Evolutionary conservation across 345 rosid species (phyloP).

Genomic region (Geranium brycei): DNA sequence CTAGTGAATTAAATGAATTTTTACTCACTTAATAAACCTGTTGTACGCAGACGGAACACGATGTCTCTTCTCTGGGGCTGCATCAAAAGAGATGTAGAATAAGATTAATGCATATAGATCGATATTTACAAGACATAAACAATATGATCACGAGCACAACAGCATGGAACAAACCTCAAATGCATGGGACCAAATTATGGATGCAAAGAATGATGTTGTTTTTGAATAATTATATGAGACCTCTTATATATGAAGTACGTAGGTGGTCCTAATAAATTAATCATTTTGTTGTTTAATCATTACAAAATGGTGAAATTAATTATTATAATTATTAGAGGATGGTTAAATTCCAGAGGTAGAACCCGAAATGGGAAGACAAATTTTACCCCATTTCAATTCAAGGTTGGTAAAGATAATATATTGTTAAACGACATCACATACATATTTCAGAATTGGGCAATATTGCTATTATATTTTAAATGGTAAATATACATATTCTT

Average conservation of each 20-base stretch:
- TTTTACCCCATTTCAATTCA: background rate
- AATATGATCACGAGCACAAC: no score
- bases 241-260: no score
- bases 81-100: background rate
- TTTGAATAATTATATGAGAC: background rate
- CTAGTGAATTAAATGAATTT: background rate
- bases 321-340: background rate
- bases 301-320: background rate
- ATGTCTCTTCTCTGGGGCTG: constrained; percentile 97
- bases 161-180: background rate
- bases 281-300: background rate
- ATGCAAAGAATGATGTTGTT: background rate
- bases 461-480: no score
- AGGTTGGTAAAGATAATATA: no score
- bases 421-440: no score
- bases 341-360: no score
- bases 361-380: background rate
- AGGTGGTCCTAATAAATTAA: no score
- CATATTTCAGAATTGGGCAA: no score
- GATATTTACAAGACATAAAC: no score
- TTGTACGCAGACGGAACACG: constrained; percentile 98
- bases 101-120: background rate
- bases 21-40: constrained; percentile 82
- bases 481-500: no score
- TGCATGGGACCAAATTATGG: background rate